These are phyloP conservation scores for Mayamaea pseudoterrestris DNA, from an alignment of 108 stramenopile species.

Conservation along the genomic window DNA sequence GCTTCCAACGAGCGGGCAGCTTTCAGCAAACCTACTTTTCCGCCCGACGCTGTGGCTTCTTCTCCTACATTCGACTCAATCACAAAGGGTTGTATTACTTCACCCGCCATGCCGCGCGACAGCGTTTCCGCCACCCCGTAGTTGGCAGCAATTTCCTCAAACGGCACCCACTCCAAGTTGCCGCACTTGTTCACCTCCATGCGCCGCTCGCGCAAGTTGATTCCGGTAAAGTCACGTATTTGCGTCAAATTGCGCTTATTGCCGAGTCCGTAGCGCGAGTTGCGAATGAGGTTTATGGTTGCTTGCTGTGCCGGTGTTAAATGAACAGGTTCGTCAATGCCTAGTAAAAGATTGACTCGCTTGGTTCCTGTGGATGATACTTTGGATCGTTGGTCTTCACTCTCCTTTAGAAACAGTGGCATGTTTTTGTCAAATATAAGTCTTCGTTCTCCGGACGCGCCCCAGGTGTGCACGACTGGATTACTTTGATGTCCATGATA, in stretches of 20 bases:
- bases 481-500: conserved; percentile 67
- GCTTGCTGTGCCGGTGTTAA: neutral
- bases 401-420: no score
- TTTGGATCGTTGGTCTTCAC: no score
- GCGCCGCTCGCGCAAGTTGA: conserved; percentile 33
- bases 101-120: conserved; percentile 2
- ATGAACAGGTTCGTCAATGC: conserved; percentile 25
- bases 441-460: no score
- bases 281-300: conserved; percentile 8
- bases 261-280: conserved; percentile 57
- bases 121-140: conserved; percentile 14
- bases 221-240: conserved; percentile 62
- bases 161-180: conserved; percentile 77
- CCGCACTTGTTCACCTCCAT: conserved; percentile 60
- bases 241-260: conserved; percentile 54
- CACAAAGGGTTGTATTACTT: conserved; percentile 5
- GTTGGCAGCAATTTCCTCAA: conserved; percentile 17
- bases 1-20: no score
- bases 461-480: no score
- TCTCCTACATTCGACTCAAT: no score
- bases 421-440: no score
- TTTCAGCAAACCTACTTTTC: no score
- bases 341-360: no score
- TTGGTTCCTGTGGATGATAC: no score
- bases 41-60: no score